Percentiles rank a stretch among this genome's conserved stretches.
phyloP scores from a whole-genome alignment of 306 rosid genomes.

The Fagus crenata region DNA sequence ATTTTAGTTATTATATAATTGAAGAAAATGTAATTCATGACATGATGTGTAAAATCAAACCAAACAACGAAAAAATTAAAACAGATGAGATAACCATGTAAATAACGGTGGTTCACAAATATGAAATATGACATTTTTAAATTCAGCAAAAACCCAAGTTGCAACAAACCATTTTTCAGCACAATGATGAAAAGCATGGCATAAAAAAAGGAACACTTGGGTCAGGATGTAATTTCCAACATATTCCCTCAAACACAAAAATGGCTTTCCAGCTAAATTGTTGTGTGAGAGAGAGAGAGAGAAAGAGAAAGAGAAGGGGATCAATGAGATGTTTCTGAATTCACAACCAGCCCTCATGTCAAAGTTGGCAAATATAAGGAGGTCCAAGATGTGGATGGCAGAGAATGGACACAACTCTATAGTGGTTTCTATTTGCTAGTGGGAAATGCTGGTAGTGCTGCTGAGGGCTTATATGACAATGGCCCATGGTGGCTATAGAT shows the following conservation, averaged over 20 bases:
- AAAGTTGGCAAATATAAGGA: neutral
- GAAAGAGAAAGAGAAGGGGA: neutral
- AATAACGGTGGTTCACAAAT: neutral
- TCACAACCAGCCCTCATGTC: conserved; percentile 5
- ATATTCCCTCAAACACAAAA: neutral
- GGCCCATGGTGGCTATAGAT: conserved; percentile 34
- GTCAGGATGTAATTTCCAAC: neutral
- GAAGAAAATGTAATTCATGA: neutral
- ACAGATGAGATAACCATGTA: neutral
- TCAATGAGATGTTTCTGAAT: neutral
- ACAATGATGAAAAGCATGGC: neutral
- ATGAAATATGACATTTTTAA: neutral
- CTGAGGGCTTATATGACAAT: conserved; percentile 27
- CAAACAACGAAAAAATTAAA: neutral
- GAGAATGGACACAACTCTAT: conserved; percentile 7
- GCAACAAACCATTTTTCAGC: neutral
- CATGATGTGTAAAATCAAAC: neutral
- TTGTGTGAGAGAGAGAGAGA: neutral
- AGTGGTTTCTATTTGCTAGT: conserved; percentile 25
- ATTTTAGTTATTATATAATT: neutral
- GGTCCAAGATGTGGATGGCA: conserved; percentile 11
- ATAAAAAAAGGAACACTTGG: neutral
- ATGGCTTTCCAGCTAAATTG: neutral
- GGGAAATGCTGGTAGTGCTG: conserved; percentile 22
- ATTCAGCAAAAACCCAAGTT: neutral